These are phyloP conservation scores for Paxillus ammoniavirescens DNA, from an alignment of 768 basidiomycete species.

Conservation along the genomic window DNA sequence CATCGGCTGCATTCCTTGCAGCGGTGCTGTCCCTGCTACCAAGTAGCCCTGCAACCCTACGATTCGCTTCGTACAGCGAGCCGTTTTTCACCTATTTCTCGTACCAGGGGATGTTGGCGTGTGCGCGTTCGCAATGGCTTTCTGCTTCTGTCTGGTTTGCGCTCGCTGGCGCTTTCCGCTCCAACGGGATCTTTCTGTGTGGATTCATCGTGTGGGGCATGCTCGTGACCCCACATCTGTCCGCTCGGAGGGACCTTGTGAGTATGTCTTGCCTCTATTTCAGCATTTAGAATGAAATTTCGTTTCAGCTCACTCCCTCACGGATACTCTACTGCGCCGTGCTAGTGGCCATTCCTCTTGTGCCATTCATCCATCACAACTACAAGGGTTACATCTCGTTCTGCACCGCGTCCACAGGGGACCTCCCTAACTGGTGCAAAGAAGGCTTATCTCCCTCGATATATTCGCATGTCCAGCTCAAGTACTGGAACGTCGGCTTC, in stretches of 20 bases:
- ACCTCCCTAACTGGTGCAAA: constrained; percentile 62
- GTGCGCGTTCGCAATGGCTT: constrained; percentile 43
- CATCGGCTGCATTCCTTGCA: constrained; percentile 58
- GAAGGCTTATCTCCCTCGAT: constrained; percentile 54
- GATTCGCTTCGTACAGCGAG: constrained; percentile 76
- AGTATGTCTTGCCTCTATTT: constrained; percentile 8
- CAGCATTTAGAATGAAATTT: not conserved
- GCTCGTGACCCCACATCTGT: constrained; percentile 52
- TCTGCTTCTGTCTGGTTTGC: constrained; percentile 60
- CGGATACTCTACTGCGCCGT: constrained; percentile 36
- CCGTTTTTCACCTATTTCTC: constrained; percentile 84
- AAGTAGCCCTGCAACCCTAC: constrained; percentile 73
- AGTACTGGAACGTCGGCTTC: constrained; percentile 88
- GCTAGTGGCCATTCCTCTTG: constrained; percentile 46
- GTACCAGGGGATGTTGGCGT: constrained; percentile 48
- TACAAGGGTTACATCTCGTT: constrained; percentile 61
- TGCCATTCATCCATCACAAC: constrained; percentile 77
- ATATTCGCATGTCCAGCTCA: constrained; percentile 77
- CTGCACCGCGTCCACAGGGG: constrained; percentile 42
- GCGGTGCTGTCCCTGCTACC: constrained; percentile 72
- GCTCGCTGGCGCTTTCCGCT: constrained; percentile 64
- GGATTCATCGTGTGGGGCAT: constrained; percentile 80
- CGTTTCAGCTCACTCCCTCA: constrained; percentile 33
- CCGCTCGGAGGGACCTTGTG: constrained; percentile 30
- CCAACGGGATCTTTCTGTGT: constrained; percentile 74